phyloP scores from a whole-genome alignment of 257 asterid species.

The Jaltomata sinuosa region DNA sequence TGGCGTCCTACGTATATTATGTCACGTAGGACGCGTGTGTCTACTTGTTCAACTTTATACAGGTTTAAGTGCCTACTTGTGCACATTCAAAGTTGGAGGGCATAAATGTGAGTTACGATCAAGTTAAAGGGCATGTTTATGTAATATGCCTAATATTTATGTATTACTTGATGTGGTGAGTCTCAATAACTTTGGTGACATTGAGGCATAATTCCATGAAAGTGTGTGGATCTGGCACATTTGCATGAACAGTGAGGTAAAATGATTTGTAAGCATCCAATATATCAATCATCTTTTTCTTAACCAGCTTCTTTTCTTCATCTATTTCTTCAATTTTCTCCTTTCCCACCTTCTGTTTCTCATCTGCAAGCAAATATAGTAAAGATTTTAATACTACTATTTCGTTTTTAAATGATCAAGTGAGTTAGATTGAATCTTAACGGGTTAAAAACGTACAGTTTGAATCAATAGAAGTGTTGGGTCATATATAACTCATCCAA shows the following conservation, averaged over 20 bases:
- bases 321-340: constrained; percentile 4
- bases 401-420: not conserved
- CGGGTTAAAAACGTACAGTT: not conserved
- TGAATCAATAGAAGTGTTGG: not conserved
- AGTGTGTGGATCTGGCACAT: not conserved
- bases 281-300: not conserved
- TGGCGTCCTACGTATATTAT: too few relatives aligned
- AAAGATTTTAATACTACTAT: not conserved
- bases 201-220: not conserved
- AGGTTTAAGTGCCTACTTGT: too few relatives aligned
- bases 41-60: too few relatives aligned
- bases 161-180: not conserved
- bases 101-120: too few relatives aligned
- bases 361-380: not conserved
- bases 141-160: too few relatives aligned
- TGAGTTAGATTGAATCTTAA: not conserved
- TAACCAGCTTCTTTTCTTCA: not conserved
- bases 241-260: not conserved
- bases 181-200: constrained; percentile 3
- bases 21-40: too few relatives aligned
- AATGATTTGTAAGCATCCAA: constrained; percentile 3
- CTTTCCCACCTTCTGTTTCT: constrained; percentile 4
- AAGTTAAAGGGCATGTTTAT: too few relatives aligned
- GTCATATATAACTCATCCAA: not conserved
- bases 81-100: too few relatives aligned